Evolutionary conservation across 1,284 basidiomycete genomes (phyloP).

Genomic region (Phenoliferia sp.): DNA sequence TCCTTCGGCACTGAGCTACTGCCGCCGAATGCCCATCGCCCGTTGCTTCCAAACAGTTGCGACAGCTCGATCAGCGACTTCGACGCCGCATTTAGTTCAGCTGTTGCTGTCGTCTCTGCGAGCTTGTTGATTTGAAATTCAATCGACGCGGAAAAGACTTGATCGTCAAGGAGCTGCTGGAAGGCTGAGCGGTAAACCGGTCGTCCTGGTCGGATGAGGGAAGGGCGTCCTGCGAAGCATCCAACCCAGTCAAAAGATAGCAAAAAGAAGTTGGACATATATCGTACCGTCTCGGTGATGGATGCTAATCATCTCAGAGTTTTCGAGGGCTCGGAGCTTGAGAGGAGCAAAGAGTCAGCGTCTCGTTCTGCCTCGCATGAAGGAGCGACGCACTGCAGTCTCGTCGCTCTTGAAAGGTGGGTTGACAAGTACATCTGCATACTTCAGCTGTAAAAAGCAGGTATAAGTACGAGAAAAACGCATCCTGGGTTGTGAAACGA

Average conservation of each 20-base stretch:
- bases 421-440: conserved; percentile 74
- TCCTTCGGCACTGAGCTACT: conserved; percentile 30
- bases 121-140: conserved; percentile 74
- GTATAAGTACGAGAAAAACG: neutral
- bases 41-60: conserved; percentile 28
- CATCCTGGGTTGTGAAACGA: neutral
- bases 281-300: conserved; percentile 63
- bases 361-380: neutral
- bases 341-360: neutral
- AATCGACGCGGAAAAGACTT: conserved; percentile 72
- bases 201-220: conserved; percentile 78
- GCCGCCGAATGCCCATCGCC: conserved; percentile 33
- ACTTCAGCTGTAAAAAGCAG: conserved; percentile 56
- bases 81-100: conserved; percentile 65
- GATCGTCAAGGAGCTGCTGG: conserved; percentile 68
- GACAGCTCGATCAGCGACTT: conserved; percentile 50
- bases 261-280: neutral
- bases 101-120: conserved; percentile 62
- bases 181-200: conserved; percentile 86
- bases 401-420: conserved; percentile 93
- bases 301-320: conserved; percentile 80
- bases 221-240: conserved; percentile 65
- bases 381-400: conserved; percentile 44
- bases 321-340: conserved; percentile 74
- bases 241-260: conserved; percentile 2